These are phyloP conservation scores for Fusarium palustre DNA, from an alignment of 2,329 filamentous ascomycete genomes.

Conservation along the genomic window DNA sequence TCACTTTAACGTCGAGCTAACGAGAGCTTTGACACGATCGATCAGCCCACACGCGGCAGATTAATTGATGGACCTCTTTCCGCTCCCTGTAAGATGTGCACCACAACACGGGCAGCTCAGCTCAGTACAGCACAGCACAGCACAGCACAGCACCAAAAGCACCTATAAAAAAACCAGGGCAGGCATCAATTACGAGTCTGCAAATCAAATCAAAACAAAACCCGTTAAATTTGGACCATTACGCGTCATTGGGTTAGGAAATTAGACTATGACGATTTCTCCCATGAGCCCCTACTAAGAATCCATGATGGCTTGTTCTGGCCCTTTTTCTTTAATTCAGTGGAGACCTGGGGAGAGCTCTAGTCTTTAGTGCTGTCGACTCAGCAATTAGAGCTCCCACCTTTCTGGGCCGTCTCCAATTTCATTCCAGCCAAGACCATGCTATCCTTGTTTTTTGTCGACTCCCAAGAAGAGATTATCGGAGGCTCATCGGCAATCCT, in stretches of 20 bases:
- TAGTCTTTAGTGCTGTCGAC: conserved; percentile 9
- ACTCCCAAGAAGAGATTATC: conserved; percentile 6
- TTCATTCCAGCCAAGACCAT: conserved; percentile 38
- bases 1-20: conserved; percentile 35
- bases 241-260: conserved; percentile 29
- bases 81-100: not conserved
- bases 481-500: conserved; percentile 31
- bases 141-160: not conserved
- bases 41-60: conserved; percentile 26
- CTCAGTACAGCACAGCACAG: not conserved
- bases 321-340: conserved; percentile 19
- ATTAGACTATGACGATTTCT: conserved; percentile 32
- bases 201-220: conserved; percentile 8
- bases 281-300: conserved; percentile 12
- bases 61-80: not conserved
- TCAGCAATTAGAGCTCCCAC: conserved; percentile 17
- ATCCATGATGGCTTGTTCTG: conserved; percentile 30
- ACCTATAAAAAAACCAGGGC: conserved; percentile 29
- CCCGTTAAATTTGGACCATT: conserved; percentile 30
- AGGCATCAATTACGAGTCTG: not conserved
- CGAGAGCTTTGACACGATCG: conserved; percentile 35
- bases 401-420: conserved; percentile 3
- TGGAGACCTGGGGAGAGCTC: conserved; percentile 33
- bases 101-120: too few species aligned
- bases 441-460: conserved; percentile 33